A percentile compares a stretch with the other conserved stretches of the same genome.
These are phyloP conservation scores for Pyronema omphalodes DNA, from an alignment of 495 filamentous ascomycete species.

Conservation along the genomic window DNA sequence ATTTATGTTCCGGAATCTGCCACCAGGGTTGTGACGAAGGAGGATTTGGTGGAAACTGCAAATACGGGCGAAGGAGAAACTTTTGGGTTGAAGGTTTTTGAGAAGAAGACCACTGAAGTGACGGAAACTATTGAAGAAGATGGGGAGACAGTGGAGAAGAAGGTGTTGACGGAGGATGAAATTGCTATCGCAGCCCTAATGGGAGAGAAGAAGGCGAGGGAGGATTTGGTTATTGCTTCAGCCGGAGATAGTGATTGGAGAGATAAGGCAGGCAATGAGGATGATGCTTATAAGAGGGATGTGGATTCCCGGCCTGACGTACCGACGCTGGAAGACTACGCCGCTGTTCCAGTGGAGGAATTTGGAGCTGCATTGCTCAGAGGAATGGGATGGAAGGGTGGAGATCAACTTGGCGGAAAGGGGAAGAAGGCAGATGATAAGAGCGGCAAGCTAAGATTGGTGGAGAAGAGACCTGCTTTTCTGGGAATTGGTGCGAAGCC, in stretches of 20 bases:
- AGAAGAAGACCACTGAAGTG: constrained; percentile 29
- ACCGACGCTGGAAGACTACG: constrained; percentile 68
- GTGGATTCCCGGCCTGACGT: constrained; percentile 53
- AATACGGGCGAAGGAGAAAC: constrained; percentile 33
- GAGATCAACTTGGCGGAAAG: constrained; percentile 46
- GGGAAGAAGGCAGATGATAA: constrained; percentile 27
- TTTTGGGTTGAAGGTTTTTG: constrained; percentile 30
- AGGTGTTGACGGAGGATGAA: constrained; percentile 44
- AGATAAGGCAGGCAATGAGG: constrained; percentile 33
- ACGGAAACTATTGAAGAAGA: constrained; percentile 6
- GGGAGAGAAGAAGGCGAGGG: constrained; percentile 28
- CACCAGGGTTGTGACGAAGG: background rate
- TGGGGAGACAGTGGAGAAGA: constrained; percentile 5
- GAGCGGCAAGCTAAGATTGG: constrained; percentile 31
- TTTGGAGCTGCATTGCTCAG: constrained; percentile 77
- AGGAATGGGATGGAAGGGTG: constrained; percentile 90
- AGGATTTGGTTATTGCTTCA: constrained; percentile 39
- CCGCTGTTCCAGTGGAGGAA: constrained; percentile 73
- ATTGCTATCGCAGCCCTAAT: constrained; percentile 66
- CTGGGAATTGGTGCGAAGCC: constrained; percentile 67
- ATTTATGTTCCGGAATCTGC: constrained; percentile 21
- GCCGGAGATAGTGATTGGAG: constrained; percentile 22
- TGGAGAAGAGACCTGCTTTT: constrained; percentile 54
- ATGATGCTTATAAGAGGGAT: constrained; percentile 48
- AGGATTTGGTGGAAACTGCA: constrained; percentile 22